These are phyloP conservation scores for Globisporangium apiculatum DNA, from an alignment of 352 stramenopile species.

Conservation along the genomic window DNA sequence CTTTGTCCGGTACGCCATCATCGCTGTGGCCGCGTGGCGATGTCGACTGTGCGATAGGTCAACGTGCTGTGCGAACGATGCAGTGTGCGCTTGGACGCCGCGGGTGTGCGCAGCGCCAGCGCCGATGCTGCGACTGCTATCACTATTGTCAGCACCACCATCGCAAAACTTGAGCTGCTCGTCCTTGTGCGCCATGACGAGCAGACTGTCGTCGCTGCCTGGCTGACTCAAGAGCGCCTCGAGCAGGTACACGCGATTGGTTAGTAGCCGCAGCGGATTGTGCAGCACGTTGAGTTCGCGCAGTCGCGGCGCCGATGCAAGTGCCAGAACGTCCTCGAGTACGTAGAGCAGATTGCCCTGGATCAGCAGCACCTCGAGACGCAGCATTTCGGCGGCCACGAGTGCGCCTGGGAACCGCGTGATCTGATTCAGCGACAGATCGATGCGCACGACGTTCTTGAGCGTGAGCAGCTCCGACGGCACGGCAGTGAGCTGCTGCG, in stretches of 20 bases:
- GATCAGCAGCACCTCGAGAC: slow-evolving; percentile 43
- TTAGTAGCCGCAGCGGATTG: slow-evolving; percentile 54
- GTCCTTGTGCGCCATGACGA: slow-evolving; percentile 35
- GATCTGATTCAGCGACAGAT: slow-evolving; percentile 56
- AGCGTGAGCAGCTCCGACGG: slow-evolving; percentile 43
- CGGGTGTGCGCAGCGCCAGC: neutral
- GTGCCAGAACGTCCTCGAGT: slow-evolving; percentile 54
- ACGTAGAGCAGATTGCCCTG: slow-evolving; percentile 51
- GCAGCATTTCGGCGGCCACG: slow-evolving; percentile 31
- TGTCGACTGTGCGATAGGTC: neutral
- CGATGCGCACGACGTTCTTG: slow-evolving; percentile 39
- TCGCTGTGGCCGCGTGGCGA: neutral
- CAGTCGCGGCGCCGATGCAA: slow-evolving; percentile 35
- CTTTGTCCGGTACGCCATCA: slow-evolving; percentile 27
- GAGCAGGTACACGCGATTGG: slow-evolving; percentile 67
- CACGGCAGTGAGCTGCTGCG: slow-evolving; percentile 23
- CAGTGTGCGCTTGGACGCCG: neutral
- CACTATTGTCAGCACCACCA: neutral
- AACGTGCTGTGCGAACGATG: neutral
- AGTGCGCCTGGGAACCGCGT: slow-evolving; percentile 46
- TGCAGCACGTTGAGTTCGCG: slow-evolving; percentile 42
- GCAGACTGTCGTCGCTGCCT: slow-evolving; percentile 21
- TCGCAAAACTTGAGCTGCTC: slow-evolving; percentile 20
- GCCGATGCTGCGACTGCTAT: neutral
- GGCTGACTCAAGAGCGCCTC: slow-evolving; percentile 40